Evolutionary conservation across 169 alveolate species (phyloP), one percentile per base, ranked within the genome.

Genomic region (Toxoplasma gondii): DNA sequence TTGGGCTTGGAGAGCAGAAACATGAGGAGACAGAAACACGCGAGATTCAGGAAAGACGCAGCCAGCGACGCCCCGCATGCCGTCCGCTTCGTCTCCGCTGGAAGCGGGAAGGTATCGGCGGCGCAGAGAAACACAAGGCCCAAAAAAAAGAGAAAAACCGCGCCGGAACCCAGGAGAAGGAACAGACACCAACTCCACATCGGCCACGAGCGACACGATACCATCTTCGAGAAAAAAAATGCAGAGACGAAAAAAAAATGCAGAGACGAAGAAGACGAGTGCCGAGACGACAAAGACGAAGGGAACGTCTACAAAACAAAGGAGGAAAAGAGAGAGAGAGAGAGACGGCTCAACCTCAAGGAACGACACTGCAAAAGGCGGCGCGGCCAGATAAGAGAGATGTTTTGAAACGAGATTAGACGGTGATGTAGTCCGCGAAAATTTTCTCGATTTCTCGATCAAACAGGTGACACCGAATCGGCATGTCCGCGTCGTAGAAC

Each of bases 401-500:
- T 16, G 86, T 16, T 41, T 1, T 17, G 4, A 19, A 38, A 27
- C 39, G 88, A 82, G 34, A 16, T 82, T 17, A 67, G 82, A 41
- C 58, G 34, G 74, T 78, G 92, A 93, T 69, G 54, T 69, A 83
- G 88, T 94, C 93, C 16, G 86, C 82, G 86, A 97, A 97, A 43
- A 97, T 91, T 44, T 94, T 94, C 1, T 93, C 91, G 22, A 97
- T 92, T 29, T 94, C 97, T 31, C 88, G 53, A 58, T 97, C 98
- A 94, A 97, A 97, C 36, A 93, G 69, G 64, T 94, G 95, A 91
- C 97, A 91, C 43, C 98, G 94, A 44, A 97, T 95, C 67, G 98
- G 98, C 98, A 97, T 97, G 81, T 97, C 98, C 31, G 81, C 74
- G 70, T 97, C 98, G 93, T 97, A 96, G 91, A 97, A 98, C 43